phyloP scores from a whole-genome alignment of 2,329 filamentous ascomycete species.

The Myrmaecium sp. region DNA sequence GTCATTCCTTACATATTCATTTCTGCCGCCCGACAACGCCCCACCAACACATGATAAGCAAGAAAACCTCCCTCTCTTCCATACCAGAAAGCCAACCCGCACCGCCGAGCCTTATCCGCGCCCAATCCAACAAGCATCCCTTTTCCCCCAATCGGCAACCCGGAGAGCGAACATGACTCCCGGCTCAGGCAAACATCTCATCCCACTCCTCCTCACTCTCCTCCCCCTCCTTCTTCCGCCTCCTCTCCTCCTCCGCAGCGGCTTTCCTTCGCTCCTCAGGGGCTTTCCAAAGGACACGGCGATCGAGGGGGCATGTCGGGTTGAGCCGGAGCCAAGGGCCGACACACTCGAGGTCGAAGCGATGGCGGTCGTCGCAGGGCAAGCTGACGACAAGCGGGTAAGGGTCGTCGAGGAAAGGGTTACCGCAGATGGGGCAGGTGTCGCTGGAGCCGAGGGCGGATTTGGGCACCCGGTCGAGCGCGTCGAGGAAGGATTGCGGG shows the following conservation, averaged over 20 bases:
- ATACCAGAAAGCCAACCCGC: too few relatives aligned
- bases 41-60: too few relatives aligned
- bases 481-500: constrained; percentile 42
- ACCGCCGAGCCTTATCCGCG: too few relatives aligned
- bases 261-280: too few relatives aligned
- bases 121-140: too few relatives aligned
- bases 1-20: too few relatives aligned
- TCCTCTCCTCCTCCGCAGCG: constrained; percentile 21
- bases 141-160: too few relatives aligned
- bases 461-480: constrained; percentile 41
- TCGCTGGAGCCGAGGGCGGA: constrained; percentile 35
- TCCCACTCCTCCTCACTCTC: constrained; percentile 35
- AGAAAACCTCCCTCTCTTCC: too few relatives aligned
- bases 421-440: constrained; percentile 43
- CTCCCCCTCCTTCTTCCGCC: constrained; percentile 27
- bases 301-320: constrained; percentile 46
- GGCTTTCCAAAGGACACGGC: constrained; percentile 41
- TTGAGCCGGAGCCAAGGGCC: constrained; percentile 47
- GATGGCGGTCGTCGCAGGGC: constrained; percentile 43
- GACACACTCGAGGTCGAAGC: constrained; percentile 50
- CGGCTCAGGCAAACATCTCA: constrained; percentile 31
- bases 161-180: background rate
- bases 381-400: constrained; percentile 48
- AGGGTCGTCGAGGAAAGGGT: constrained; percentile 41
- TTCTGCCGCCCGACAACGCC: too few relatives aligned